Evolutionary conservation across 1,284 basidiomycete genomes (phyloP).

Genomic region (Golubevia pallescens): DNA sequence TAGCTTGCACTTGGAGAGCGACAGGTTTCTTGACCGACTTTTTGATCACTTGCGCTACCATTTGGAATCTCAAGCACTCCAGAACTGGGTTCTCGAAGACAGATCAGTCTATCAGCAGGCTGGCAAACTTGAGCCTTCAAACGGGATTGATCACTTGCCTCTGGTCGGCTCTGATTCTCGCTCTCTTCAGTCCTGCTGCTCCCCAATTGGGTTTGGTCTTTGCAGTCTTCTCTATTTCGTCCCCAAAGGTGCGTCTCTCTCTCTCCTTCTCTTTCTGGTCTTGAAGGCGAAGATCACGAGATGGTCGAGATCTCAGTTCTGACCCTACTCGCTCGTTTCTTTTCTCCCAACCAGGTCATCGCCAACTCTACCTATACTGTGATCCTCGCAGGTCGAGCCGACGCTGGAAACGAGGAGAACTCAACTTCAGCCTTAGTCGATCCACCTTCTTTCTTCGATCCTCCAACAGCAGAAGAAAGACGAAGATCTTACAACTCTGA

Average conservation of each 20-base stretch:
- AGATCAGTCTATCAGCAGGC: neutral
- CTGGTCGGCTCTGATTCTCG: neutral
- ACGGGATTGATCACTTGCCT: neutral
- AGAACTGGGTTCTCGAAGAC: neutral
- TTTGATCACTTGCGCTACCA: neutral
- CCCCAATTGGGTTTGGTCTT: neutral
- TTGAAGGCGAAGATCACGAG: neutral
- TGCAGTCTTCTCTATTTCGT: neutral
- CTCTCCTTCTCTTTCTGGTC: neutral
- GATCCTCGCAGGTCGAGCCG: neutral
- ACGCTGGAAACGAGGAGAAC: neutral
- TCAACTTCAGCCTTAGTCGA: neutral
- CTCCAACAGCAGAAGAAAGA: neutral
- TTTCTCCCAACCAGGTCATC: neutral
- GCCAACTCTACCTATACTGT: neutral
- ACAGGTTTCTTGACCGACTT: neutral
- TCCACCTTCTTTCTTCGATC: neutral
- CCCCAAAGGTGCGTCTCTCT: neutral
- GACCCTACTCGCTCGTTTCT: neutral
- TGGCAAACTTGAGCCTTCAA: neutral
- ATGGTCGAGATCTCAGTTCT: neutral
- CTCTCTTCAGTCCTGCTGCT: neutral
- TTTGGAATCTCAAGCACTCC: neutral
- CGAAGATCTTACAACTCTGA: neutral
- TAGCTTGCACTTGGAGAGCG: no score